Conservation (phyloP, 225 moss, liverwort and hornwort species). For the Physcomitrellopsis africana region DNA sequence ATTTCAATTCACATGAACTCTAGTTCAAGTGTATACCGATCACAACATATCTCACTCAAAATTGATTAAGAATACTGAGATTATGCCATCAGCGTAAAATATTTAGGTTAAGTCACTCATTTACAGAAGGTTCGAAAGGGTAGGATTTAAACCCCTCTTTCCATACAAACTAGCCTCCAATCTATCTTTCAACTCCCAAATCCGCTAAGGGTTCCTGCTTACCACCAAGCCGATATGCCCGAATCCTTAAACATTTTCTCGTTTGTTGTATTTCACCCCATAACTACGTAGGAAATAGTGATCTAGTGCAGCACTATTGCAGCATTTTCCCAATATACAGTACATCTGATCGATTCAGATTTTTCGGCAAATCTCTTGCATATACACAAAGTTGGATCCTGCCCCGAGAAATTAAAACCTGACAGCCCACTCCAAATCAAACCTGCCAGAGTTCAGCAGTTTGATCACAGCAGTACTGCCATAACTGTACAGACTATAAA, state of each 20-base stretch:
- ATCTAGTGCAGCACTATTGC: background rate
- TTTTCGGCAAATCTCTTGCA: background rate
- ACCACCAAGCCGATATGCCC: too few species aligned
- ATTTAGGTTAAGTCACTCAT: too few species aligned
- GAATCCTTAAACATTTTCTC: constrained; percentile 2
- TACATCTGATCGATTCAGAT: background rate
- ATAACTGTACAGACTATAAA: constrained; percentile 37
- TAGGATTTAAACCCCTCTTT: too few species aligned
- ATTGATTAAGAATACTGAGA: too few species aligned
- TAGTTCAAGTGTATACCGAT: too few species aligned
- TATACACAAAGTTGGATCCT: constrained; percentile 21
- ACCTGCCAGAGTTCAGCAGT: constrained; percentile 29
- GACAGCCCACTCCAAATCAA: constrained; percentile 34
- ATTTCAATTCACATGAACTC: too few species aligned
- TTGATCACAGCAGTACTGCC: constrained; percentile 10
- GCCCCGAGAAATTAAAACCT: constrained; percentile 13
- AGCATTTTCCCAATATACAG: constrained; percentile 5
- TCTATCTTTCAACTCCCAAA: too few species aligned
- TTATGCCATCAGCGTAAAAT: too few species aligned
- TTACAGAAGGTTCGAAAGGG: too few species aligned
- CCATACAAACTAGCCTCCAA: too few species aligned
- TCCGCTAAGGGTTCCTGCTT: too few species aligned
- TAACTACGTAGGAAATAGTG: constrained; percentile 1
- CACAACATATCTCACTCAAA: too few species aligned
- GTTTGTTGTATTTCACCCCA: background rate